Percentiles rank a stretch among this genome's conserved stretches.
Conservation (phyloP, 2,329 filamentous ascomycete genomes). For the Gyromitra esculenta region DNA sequence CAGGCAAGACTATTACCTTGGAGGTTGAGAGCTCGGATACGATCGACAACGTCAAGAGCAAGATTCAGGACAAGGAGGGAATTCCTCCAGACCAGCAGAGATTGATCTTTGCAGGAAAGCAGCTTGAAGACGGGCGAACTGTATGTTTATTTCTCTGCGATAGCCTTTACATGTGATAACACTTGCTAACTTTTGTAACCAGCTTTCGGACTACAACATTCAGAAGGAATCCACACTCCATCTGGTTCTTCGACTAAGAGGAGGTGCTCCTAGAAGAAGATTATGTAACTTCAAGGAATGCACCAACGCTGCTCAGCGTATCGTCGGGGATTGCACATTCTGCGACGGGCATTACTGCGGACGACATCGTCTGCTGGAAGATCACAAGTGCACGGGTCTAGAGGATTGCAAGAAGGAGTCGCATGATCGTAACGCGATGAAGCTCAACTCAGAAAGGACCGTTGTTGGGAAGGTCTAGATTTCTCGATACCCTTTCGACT, state of each 20-base stretch:
- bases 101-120: constrained; percentile 82
- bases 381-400: constrained; percentile 89
- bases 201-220: constrained; percentile 91
- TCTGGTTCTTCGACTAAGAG: constrained; percentile 97
- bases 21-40: constrained; percentile 75
- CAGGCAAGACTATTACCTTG: constrained; percentile 75
- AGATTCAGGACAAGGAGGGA: constrained; percentile 84
- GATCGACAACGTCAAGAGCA: constrained; percentile 75
- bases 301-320: constrained; percentile 85
- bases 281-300: constrained; percentile 91
- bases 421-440: constrained; percentile 90
- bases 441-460: constrained; percentile 90
- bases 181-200: background rate
- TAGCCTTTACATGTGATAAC: background rate
- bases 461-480: constrained; percentile 81
- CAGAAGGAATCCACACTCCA: constrained; percentile 99
- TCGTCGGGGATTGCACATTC: constrained; percentile 95
- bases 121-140: constrained; percentile 99
- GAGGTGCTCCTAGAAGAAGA: constrained; percentile 86
- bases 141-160: constrained; percentile 19
- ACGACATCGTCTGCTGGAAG: constrained; percentile 91
- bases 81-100: constrained; percentile 77
- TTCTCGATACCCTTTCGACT: background rate
- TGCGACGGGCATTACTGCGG: constrained; percentile 94
- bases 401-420: constrained; percentile 99